Evolutionary conservation across 129 eudicot genomes (phyloP).

Genomic region (Rutidosis leptorrhynchoides): DNA sequence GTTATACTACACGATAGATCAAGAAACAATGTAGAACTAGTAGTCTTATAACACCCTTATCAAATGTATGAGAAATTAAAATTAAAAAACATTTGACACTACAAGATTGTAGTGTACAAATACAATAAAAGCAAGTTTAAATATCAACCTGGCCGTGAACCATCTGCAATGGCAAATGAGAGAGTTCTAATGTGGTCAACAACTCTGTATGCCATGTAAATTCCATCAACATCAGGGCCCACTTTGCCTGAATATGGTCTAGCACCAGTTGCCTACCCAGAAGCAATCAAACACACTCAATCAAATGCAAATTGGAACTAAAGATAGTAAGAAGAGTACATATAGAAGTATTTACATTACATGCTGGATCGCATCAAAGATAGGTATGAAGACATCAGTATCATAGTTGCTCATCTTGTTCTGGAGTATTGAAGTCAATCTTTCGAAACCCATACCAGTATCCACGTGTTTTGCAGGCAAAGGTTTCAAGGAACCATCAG

Average conservation of each 20-base stretch:
- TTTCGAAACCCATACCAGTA: no score
- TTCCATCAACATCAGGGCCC: conserved; percentile 73
- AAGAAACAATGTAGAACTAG: background rate
- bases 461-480: no score
- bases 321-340: background rate
- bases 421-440: no score
- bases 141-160: conserved; percentile 80
- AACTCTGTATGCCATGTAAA: conserved; percentile 96
- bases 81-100: background rate
- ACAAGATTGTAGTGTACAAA: background rate
- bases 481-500: conserved; percentile 82
- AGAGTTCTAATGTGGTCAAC: no score
- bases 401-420: no score
- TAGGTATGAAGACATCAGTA: no score
- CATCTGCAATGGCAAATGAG: conserved; percentile 98
- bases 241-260: conserved; percentile 81
- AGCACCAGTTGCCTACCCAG: conserved; percentile 70
- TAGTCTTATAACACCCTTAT: no score
- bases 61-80: no score
- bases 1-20: background rate
- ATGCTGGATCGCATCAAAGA: conserved; percentile 85
- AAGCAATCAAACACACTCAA: background rate
- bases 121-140: background rate
- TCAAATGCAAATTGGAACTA: conserved; percentile 16
- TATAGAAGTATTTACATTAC: conserved; percentile 32